Evolutionary conservation across 176 grass and related monocot genomes (phyloP).

Genomic region (Aegilops tauschii): DNA sequence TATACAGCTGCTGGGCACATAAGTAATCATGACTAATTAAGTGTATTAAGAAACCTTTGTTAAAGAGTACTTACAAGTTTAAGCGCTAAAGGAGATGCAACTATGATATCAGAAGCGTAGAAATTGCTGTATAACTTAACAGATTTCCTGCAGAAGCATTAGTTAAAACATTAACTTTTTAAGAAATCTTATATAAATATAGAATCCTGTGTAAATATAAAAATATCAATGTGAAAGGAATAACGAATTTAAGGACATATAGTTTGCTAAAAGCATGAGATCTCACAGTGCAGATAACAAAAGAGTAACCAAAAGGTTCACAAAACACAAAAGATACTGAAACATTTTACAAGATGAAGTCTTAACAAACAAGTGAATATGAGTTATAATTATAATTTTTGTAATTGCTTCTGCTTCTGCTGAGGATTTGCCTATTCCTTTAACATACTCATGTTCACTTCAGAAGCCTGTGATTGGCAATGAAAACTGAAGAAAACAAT

Average conservation of each 20-base stretch:
- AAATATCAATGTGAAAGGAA: conserved; percentile 12
- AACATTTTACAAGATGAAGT: not conserved
- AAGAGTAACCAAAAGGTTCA: not conserved
- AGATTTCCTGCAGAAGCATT: conserved; percentile 70
- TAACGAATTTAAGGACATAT: not conserved
- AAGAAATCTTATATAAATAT: conserved; percentile 19
- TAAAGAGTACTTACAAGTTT: conserved; percentile 56
- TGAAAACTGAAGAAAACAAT: not conserved
- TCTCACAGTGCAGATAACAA: conserved; percentile 7
- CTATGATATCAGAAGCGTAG: conserved; percentile 93
- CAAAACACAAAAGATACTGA: not conserved
- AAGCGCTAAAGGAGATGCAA: conserved; percentile 92
- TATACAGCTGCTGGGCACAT: not conserved
- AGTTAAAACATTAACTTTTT: conserved; percentile 22
- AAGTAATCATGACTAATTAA: not conserved
- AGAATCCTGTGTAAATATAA: not conserved
- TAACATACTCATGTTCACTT: not conserved
- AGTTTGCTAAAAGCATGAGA: not conserved
- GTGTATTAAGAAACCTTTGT: not conserved
- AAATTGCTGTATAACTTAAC: conserved; percentile 92
- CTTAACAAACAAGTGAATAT: not conserved
- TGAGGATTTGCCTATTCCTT: conserved; percentile 6
- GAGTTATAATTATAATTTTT: not conserved
- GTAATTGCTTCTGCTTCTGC: not conserved
- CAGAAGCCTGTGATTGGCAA: not conserved